Evolutionary conservation across 768 basidiomycete genomes (phyloP), one percentile per base, ranked within the genome.

Genomic region (Lactarius trivialis): DNA sequence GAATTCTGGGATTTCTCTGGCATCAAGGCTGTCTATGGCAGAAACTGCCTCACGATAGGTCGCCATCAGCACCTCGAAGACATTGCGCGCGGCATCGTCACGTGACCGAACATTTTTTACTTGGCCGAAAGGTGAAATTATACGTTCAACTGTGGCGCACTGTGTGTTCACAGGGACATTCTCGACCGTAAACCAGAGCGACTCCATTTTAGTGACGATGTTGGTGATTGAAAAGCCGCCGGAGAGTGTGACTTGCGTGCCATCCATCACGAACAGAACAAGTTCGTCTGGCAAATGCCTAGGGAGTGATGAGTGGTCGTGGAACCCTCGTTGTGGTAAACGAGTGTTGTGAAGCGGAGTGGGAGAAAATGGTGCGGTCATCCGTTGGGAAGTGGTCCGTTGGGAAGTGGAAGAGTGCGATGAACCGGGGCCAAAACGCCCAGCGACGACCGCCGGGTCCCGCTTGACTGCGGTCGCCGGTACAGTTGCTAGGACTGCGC

Each of bases 201-300:
- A 85, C 67, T 93, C 89, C 45, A 90, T 86, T 1, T 85, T 85
- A 1, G 89, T 90, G 7, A 72, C 71, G 7, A 91, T 70, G 0
- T 82, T 77, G 28, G 75, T 70, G 2, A 91, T 77, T 2, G 77
- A 76, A 51, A 88, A 88, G 0, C 91, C 90, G 0, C 81, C 71
- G 34, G 79, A 79, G 51, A 90, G 75, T 24, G 76, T 80, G 21
- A 85, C 79, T 55, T 75, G 78, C 24, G 81, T 84, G 58, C 85
- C 79, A 39, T 84, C 80, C 45, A 83, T 76, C 7, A 88, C 69
- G 0, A 71, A 76, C 14, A 79, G 57, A 0, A 66, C 56, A 2
- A 74, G 43, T 12, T 55, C 60, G 0, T 66, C 64, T 30, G n/a
- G 12, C 8, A 24, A 28, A 58, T 17, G 19, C 19, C 30, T 30